Evolutionary conservation across 768 basidiomycete genomes (phyloP), one percentile per base, ranked within the genome.

Genomic region (Fibroporia radiculosa): DNA sequence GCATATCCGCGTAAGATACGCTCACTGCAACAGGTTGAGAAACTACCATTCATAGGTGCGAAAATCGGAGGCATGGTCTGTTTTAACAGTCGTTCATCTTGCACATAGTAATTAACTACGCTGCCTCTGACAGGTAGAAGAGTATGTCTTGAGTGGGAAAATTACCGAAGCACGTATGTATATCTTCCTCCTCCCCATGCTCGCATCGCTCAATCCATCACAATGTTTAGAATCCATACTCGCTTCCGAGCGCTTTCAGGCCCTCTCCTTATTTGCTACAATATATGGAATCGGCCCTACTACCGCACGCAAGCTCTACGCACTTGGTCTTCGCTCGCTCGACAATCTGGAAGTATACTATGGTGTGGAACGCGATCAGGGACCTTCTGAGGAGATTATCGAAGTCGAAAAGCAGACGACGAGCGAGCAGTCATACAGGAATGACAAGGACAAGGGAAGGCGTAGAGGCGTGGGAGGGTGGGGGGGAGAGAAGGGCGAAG

Each of bases 241-340:
- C 18, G 25, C 57, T 5, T 78, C 78, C 1, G 50, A 68, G 20
- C 77, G 83, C 27, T 87, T 75, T 57, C 62, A 67, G 40, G 61
- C 76, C 0, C 70, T 90, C 6, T 71, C 72, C 6, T 54, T 65
- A 0, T 86, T 92, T 55, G 65, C 73, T 12, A 68, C 74, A 4
- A 63, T 92, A 44, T 79, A 92, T 43, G 82, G 85, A 7, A 80
- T 92, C 26, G 89, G 89, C 6, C 70, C 87, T 0, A 61, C 65
- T n/a, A 84, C 73, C 6, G 84, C 89, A 5, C 73, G 78, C 5
- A 65, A 71, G 29, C 68, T 89, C 3, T 86, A 81, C 58, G 73
- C 74, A 25, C 65, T 73, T 33, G 82, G 83, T 2, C 61, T 88
- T 34, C 77, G 86, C 26, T 82, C 77, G 0, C 58, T 90, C 6